These are phyloP conservation scores for Daldinia childiae DNA, from an alignment of 495 filamentous ascomycete species.

Conservation along the genomic window DNA sequence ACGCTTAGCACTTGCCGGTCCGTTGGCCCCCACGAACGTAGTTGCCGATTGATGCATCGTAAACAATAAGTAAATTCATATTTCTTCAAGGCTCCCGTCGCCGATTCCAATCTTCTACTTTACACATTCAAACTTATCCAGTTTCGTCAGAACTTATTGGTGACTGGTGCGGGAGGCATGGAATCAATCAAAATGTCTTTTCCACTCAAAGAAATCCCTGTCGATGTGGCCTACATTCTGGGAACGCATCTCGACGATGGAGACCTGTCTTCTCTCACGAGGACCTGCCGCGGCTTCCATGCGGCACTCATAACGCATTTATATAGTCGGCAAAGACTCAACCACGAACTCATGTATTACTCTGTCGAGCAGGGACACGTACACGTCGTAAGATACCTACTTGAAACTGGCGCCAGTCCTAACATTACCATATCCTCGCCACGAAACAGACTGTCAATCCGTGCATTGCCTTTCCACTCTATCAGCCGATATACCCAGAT, in stretches of 20 bases:
- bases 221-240: constrained; percentile 18
- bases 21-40: not conserved
- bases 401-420: constrained; percentile 24
- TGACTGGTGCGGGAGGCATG: not conserved
- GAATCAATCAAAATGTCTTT: constrained; percentile 11
- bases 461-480: too few species aligned
- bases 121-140: not conserved
- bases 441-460: not conserved
- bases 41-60: not conserved
- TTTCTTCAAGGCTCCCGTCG: too few species aligned
- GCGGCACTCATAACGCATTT: constrained; percentile 7
- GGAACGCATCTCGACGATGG: constrained; percentile 1
- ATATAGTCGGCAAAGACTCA: constrained; percentile 11
- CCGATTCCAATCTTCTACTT: not conserved
- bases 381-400: constrained; percentile 16
- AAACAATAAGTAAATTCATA: too few species aligned
- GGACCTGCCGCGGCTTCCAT: constrained; percentile 25
- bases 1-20: not conserved
- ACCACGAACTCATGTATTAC: constrained; percentile 20
- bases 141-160: too few species aligned
- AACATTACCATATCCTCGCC: not conserved
- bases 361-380: constrained; percentile 18
- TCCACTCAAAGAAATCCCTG: constrained; percentile 8
- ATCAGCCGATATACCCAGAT: too few species aligned
- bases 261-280: constrained; percentile 26